A percentile compares a stretch with the other conserved stretches of the same genome.
phyloP scores from a whole-genome alignment of 2,329 filamentous ascomycete species.

The Metarhizium robertsii region DNA sequence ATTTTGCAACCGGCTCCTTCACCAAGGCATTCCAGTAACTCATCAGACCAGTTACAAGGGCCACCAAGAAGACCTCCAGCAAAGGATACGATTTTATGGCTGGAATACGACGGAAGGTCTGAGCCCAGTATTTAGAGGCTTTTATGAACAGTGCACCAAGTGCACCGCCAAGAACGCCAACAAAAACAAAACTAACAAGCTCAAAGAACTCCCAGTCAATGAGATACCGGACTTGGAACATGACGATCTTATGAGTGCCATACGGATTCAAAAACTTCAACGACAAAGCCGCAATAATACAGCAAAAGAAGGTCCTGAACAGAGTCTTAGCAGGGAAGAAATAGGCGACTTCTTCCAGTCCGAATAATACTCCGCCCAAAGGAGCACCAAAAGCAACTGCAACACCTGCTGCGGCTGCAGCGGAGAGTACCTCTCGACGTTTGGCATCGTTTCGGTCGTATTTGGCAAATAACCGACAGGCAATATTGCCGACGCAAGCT shows the following conservation, averaged over 20 bases:
- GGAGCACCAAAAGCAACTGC: slow-evolving; percentile 92
- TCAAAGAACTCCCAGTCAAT: slow-evolving; percentile 94
- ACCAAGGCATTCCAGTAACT: slow-evolving; percentile 94
- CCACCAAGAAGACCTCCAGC: slow-evolving; percentile 81
- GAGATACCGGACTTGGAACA: slow-evolving; percentile 88
- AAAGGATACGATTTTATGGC: slow-evolving; percentile 77
- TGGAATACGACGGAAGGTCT: slow-evolving; percentile 72
- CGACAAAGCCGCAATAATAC: slow-evolving; percentile 83
- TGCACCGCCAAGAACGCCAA: slow-evolving; percentile 77
- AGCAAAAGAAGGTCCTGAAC: slow-evolving; percentile 97
- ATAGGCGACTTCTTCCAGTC: slow-evolving; percentile 89
- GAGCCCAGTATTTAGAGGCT: slow-evolving; percentile 82
- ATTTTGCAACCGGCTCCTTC: slow-evolving; percentile 79
- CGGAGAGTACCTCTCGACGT: slow-evolving; percentile 85
- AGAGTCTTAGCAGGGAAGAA: slow-evolving; percentile 97
- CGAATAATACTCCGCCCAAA: slow-evolving; percentile 79
- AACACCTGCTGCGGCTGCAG: slow-evolving; percentile 83
- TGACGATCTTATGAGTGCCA: slow-evolving; percentile 89
- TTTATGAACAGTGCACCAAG: slow-evolving; percentile 94
- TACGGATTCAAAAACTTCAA: slow-evolving; percentile 95
- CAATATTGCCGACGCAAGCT: slow-evolving; percentile 89
- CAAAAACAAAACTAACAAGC: slow-evolving; percentile 71
- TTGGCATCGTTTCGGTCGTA: slow-evolving; percentile 94
- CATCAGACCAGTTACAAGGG: slow-evolving; percentile 70
- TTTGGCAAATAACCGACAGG: slow-evolving; percentile 86